Evolutionary conservation across 116 monocot species (phyloP).

Genomic region (Posidonia oceanica): DNA sequence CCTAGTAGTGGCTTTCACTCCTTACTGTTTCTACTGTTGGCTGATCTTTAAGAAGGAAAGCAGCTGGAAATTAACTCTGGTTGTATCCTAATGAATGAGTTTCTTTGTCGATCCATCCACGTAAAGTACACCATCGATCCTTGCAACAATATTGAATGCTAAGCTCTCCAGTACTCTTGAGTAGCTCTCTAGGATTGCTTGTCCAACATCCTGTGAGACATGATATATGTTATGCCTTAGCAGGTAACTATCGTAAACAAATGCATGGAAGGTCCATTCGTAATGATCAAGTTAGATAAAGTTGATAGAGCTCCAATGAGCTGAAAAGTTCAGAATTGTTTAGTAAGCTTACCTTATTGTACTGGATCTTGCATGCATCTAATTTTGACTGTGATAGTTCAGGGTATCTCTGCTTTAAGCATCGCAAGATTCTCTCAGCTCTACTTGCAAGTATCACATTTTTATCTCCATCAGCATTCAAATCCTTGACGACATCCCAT

Average conservation of each 20-base stretch:
- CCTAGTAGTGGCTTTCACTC: too few relatives aligned
- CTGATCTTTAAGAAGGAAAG: neutral
- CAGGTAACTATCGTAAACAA: neutral
- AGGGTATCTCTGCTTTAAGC: slow-evolving; percentile 66
- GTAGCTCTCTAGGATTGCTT: slow-evolving; percentile 83
- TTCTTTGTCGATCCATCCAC: slow-evolving; percentile 43
- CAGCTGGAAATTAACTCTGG: neutral
- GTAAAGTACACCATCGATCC: slow-evolving; percentile 66
- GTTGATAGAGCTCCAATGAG: neutral
- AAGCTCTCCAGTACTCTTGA: slow-evolving; percentile 82
- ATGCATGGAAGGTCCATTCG: neutral
- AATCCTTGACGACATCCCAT: slow-evolving; percentile 70
- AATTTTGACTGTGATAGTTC: slow-evolving; percentile 73
- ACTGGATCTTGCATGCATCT: slow-evolving; percentile 78
- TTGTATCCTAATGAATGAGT: neutral
- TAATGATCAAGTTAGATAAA: neutral
- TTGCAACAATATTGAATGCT: slow-evolving; percentile 64
- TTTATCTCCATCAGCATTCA: slow-evolving; percentile 53
- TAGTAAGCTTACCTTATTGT: slow-evolving; percentile 48
- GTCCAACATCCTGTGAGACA: slow-evolving; percentile 70
- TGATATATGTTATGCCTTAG: neutral
- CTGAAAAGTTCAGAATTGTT: neutral
- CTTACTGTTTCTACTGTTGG: too few relatives aligned
- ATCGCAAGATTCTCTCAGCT: slow-evolving; percentile 41
- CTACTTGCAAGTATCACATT: slow-evolving; percentile 56